These are phyloP conservation scores for Rhizophagus sp. DNA, from an alignment of 192 early-diverging fungal species.

Conservation along the genomic window DNA sequence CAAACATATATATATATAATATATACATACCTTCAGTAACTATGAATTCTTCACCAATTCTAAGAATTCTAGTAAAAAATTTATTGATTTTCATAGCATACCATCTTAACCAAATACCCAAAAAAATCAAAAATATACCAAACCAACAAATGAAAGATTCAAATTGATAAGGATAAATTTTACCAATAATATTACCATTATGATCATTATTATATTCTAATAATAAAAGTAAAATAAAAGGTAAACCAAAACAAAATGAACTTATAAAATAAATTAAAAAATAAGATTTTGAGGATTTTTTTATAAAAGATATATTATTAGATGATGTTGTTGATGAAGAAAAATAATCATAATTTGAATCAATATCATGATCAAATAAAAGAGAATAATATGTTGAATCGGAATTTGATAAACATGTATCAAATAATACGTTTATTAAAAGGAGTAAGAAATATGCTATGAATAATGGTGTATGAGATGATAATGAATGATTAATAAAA, in stretches of 20 bases:
- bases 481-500: not conserved
- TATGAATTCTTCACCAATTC: constrained; percentile 35
- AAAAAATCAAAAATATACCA: constrained; percentile 35
- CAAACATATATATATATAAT: too few relatives aligned
- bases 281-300: not conserved
- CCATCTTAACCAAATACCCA: constrained; percentile 25
- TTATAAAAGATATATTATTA: too few relatives aligned
- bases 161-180: not conserved
- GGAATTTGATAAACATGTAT: not conserved
- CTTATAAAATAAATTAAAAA: not conserved
- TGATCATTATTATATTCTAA: not conserved
- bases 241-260: not conserved
- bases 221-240: not conserved
- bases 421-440: not conserved
- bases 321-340: not conserved
- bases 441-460: not conserved
- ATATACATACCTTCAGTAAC: constrained; percentile 13
- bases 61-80: constrained; percentile 35
- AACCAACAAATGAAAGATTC: constrained; percentile 25
- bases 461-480: not conserved
- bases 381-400: not conserved
- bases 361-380: not conserved
- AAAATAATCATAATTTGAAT: not conserved
- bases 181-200: not conserved
- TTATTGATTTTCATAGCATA: constrained; percentile 36